Percentiles rank a stretch among this genome's conserved stretches.
These are phyloP conservation scores for Henckelia pumila DNA, from an alignment of 257 asterid species.

Conservation along the genomic window DNA sequence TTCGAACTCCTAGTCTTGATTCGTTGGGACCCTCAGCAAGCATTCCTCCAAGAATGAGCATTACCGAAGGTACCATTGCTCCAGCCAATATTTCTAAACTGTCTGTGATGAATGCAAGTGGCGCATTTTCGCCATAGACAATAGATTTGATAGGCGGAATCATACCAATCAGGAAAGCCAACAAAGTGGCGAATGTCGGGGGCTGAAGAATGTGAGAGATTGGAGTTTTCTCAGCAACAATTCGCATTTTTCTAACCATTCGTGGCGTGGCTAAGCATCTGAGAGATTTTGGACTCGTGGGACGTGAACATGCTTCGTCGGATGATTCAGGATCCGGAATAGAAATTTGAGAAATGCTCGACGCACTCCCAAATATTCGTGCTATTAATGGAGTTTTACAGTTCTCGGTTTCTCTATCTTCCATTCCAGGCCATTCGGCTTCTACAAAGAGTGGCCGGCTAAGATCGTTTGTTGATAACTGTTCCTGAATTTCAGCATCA, in stretches of 20 bases:
- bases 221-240: slow-evolving; percentile 78
- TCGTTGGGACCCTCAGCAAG: slow-evolving; percentile 88
- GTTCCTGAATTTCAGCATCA: slow-evolving; percentile 55
- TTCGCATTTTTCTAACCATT: slow-evolving; percentile 68
- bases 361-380: slow-evolving; percentile 40
- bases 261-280: slow-evolving; percentile 81
- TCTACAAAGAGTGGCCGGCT: slow-evolving; percentile 91
- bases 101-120: slow-evolving; percentile 69
- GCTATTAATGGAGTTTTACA: slow-evolving; percentile 86
- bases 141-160: slow-evolving; percentile 63
- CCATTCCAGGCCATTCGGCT: slow-evolving; percentile 99
- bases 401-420: slow-evolving; percentile 74
- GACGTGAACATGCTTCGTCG: slow-evolving; percentile 39
- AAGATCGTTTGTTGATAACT: slow-evolving; percentile 41
- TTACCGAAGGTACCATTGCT: slow-evolving; percentile 91
- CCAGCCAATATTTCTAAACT: slow-evolving; percentile 79
- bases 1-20: slow-evolving; percentile 69
- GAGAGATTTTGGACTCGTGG: slow-evolving; percentile 56
- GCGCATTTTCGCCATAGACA: slow-evolving; percentile 68
- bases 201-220: slow-evolving; percentile 79
- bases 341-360: slow-evolving; percentile 39
- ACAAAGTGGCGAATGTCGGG: slow-evolving; percentile 68
- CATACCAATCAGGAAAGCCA: slow-evolving; percentile 81
- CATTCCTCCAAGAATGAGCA: slow-evolving; percentile 94
- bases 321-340: slow-evolving; percentile 47